phyloP scores from a whole-genome alignment of 1,284 basidiomycete species.

The Leccinum cinnamomeum region DNA sequence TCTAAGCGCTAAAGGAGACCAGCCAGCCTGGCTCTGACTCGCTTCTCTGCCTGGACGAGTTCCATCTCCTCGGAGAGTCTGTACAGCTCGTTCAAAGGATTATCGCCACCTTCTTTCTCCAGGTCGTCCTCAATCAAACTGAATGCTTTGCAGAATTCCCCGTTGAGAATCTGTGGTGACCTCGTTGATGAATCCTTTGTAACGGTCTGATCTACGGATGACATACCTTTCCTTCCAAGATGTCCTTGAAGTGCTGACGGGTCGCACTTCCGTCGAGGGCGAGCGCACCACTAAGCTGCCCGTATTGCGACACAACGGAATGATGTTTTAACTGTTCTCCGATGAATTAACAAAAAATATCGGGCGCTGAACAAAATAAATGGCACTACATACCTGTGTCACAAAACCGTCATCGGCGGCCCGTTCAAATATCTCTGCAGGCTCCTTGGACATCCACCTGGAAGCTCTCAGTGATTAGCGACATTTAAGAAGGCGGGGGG shows the following conservation, averaged over 20 bases:
- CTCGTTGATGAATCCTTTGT: not conserved
- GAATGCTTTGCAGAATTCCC: conserved; percentile 59
- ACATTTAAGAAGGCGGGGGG: not conserved
- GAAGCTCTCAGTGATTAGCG: conserved; percentile 2
- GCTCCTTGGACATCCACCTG: conserved; percentile 75
- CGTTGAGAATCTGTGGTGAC: conserved; percentile 49
- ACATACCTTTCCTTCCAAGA: conserved; percentile 55
- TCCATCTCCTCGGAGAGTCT: conserved; percentile 50
- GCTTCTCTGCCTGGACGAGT: conserved; percentile 57
- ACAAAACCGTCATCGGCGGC: conserved; percentile 68
- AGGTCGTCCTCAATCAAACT: conserved; percentile 55
- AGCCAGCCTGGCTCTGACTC: conserved; percentile 52
- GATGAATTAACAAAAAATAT: not conserved
- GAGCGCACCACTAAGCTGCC: conserved; percentile 59
- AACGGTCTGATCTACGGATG: not conserved
- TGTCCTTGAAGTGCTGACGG: conserved; percentile 56
- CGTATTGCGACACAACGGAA: conserved; percentile 61
- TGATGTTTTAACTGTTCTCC: conserved; percentile 55
- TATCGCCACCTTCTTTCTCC: conserved; percentile 57
- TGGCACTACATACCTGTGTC: conserved; percentile 40
- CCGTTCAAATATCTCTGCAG: conserved; percentile 68
- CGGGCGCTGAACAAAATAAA: not conserved
- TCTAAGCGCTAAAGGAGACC: conserved; percentile 32
- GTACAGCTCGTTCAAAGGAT: conserved; percentile 58
- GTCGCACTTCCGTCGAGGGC: conserved; percentile 51